phyloP scores from a whole-genome alignment of 2,329 filamentous ascomycete species.

The Pseudocercospora ulei region DNA sequence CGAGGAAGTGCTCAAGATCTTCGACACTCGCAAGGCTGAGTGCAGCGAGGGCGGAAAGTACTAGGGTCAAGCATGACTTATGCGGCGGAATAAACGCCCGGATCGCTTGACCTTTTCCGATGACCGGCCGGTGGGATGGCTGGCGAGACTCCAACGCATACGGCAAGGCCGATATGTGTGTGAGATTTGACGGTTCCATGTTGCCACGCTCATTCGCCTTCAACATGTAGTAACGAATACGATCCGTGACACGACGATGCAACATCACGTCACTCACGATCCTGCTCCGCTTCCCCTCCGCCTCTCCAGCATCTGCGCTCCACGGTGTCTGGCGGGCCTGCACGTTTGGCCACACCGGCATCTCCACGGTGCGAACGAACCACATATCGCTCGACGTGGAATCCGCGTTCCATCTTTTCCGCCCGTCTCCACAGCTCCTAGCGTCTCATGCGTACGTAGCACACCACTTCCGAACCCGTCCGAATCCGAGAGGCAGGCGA shows the following conservation, averaged over 20 bases:
- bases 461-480: too few relatives aligned
- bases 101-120: not conserved
- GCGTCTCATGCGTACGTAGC: too few relatives aligned
- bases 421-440: too few relatives aligned
- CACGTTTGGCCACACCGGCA: not conserved
- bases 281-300: not conserved
- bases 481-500: too few relatives aligned
- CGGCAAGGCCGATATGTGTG: not conserved
- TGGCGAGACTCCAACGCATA: not conserved
- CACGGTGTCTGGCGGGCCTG: not conserved
- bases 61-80: not conserved
- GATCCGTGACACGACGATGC: not conserved
- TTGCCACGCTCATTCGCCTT: slow-evolving; percentile 1
- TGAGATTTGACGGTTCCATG: not conserved
- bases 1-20: slow-evolving; percentile 70
- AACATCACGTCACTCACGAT: slow-evolving; percentile 3
- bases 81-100: not conserved
- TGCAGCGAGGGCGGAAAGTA: slow-evolving; percentile 46
- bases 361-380: not conserved
- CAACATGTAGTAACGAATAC: not conserved
- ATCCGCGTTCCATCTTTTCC: slow-evolving; percentile 3
- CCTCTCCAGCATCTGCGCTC: not conserved
- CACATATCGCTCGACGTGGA: slow-evolving; percentile 1
- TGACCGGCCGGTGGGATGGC: not conserved
- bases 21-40: slow-evolving; percentile 66